Evolutionary conservation across 73 alveolate genomes (phyloP).

Genomic region (Tetrahymena malaccensis): DNA sequence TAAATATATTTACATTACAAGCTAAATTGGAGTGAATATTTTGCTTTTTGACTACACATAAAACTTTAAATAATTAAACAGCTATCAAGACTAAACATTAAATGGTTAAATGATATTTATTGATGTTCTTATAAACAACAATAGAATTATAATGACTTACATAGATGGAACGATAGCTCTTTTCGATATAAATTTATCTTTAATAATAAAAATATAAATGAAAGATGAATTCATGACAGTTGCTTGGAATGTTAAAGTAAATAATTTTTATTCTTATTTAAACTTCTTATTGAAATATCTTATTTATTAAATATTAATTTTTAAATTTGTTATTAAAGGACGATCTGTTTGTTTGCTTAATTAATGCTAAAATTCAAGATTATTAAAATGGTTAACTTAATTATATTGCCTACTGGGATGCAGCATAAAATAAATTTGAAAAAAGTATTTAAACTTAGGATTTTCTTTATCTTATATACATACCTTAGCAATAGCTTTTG

Average conservation of each 20-base stretch:
- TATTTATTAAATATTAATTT: too few relatives aligned
- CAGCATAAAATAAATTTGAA: neutral
- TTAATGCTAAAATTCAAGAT: neutral
- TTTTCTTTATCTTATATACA: neutral
- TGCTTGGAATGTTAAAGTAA: neutral
- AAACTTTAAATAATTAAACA: neutral
- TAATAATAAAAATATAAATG: too few relatives aligned
- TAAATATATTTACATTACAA: neutral
- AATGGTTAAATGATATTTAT: neutral
- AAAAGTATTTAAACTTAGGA: neutral
- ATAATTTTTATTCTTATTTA: too few relatives aligned
- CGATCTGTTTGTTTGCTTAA: neutral
- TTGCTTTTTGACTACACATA: neutral
- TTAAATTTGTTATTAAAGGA: neutral
- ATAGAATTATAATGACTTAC: neutral
- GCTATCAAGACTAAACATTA: neutral
- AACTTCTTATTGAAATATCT: too few relatives aligned
- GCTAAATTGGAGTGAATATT: neutral
- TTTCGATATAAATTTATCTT: neutral
- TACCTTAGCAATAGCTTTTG: neutral
- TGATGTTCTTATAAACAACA: neutral
- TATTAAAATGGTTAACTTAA: too few relatives aligned
- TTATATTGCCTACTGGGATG: neutral
- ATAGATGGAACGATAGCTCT: neutral
- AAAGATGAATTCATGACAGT: too few relatives aligned